These are phyloP conservation scores for Hibiscus syriacus DNA, from an alignment of 345 rosid species.

Conservation along the genomic window DNA sequence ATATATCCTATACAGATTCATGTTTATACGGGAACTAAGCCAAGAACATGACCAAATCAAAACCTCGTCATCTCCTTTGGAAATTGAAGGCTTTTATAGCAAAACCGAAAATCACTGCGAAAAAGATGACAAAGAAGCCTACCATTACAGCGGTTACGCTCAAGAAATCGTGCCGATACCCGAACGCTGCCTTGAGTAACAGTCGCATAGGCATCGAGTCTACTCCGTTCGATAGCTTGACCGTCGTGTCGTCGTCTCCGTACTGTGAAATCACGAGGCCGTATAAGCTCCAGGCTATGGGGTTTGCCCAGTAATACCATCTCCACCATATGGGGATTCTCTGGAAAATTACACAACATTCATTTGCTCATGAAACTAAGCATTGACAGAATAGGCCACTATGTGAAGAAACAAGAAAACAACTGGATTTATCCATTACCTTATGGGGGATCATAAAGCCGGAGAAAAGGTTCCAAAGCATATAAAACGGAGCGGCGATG, in stretches of 20 bases:
- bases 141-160: slow-evolving; percentile 66
- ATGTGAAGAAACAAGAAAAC: slow-evolving; percentile 2
- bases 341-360: slow-evolving; percentile 26
- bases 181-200: slow-evolving; percentile 49
- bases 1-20: slow-evolving; percentile 3
- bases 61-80: slow-evolving; percentile 61
- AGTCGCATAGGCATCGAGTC: slow-evolving; percentile 36
- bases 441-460: slow-evolving; percentile 92
- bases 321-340: slow-evolving; percentile 98
- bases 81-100: slow-evolving; percentile 86
- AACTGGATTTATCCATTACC: slow-evolving; percentile 36
- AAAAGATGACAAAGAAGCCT: slow-evolving; percentile 50
- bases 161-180: slow-evolving; percentile 73
- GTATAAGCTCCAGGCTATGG: slow-evolving; percentile 85
- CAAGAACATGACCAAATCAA: neutral
- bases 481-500: slow-evolving; percentile 85
- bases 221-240: slow-evolving; percentile 56
- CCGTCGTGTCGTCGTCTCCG: slow-evolving; percentile 41
- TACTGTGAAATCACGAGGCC: slow-evolving; percentile 82
- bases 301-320: slow-evolving; percentile 99
- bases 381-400: neutral
- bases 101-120: slow-evolving; percentile 65
- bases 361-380: neutral
- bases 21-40: neutral
- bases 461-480: slow-evolving; percentile 99